Conservation (phyloP, 768 basidiomycete genomes). For the Sporobolomyces pararoseus region DNA sequence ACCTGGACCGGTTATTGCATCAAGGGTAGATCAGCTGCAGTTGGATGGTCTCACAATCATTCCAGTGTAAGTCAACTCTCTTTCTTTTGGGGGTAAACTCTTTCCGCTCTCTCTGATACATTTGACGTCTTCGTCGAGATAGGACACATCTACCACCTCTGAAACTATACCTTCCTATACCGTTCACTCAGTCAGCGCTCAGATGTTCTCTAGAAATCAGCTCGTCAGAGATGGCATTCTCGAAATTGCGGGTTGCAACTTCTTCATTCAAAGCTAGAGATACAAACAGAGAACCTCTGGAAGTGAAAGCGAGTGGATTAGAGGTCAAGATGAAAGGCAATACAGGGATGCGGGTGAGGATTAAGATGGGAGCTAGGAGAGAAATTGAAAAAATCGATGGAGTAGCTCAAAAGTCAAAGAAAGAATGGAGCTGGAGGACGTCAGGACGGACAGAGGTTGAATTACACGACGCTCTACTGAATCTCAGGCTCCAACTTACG, state of each 20-base stretch:
- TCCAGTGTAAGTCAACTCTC: slow-evolving; percentile 9
- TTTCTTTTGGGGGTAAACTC: background rate
- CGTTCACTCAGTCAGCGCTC: background rate
- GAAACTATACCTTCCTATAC: background rate
- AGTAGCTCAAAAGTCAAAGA: background rate
- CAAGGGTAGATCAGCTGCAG: background rate
- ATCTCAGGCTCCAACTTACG: background rate
- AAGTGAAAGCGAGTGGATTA: slow-evolving; percentile 5
- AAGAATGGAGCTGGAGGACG: slow-evolving; percentile 7
- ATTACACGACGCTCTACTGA: background rate
- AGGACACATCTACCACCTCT: slow-evolving; percentile 27
- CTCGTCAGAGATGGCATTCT: slow-evolving; percentile 19
- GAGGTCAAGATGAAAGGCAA: slow-evolving; percentile 14
- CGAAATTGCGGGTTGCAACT: background rate
- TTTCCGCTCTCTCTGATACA: background rate
- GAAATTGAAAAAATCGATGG: background rate
- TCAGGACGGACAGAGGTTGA: slow-evolving; percentile 17
- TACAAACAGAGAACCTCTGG: slow-evolving; percentile 2
- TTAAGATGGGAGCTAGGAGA: background rate
- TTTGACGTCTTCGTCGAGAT: background rate
- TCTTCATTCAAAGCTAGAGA: slow-evolving; percentile 3
- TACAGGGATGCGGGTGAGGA: background rate
- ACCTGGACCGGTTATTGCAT: slow-evolving; percentile 11
- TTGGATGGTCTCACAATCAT: slow-evolving; percentile 28
- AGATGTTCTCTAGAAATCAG: slow-evolving; percentile 9